Evolutionary conservation across 805 yeast species (phyloP), one percentile per base, ranked within the genome.

Genomic region (Schwanniomyces vanrijiae): DNA sequence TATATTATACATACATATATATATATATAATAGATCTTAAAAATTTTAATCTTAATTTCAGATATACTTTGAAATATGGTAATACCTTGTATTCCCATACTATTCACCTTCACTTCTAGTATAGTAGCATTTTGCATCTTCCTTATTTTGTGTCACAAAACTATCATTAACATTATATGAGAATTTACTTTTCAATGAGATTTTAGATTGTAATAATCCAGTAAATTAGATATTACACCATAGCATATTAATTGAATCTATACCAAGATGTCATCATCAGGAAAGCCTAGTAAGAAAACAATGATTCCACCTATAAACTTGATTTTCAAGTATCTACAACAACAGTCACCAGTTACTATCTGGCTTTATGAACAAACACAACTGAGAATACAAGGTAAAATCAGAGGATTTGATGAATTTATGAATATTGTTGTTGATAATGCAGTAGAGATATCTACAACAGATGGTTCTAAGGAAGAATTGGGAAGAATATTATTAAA

Each of bases 321-420:
- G 61, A 81, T 94, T 42, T 94, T 91, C 75, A 86, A 87, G 64
- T 87, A 81, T 61, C 76, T 92, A 52, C 97, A 91, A 64, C 87
- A 87, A 56, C 92, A 88, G 56, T 72, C 87, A 1, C 69, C 74
- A 16, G 97, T 94, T 28, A 81, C 85, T 6, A 81, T 94, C 29
- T 92, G 97, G 97, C 73, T 94, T 9, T 90, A 78, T 55, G 98
- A 94, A 59, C 97, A 94, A 65, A 78, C 84, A 0, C 83, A 82
- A 18, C 75, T 77, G 54, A 76, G 95, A 53, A 80, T 92, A 25
- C 88, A 86, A 55, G 99, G 99, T 1, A 80, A 77, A 50, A 84
- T 94, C 25, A 76, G 85, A 50, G 99, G 99, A 1, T 92, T 95
- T 66, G 99, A 94, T 66, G 99, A 95, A 70, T 92, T 91, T 60